phyloP scores from a whole-genome alignment of 352 stramenopile genomes.

The Aphanomyces stellatus region DNA sequence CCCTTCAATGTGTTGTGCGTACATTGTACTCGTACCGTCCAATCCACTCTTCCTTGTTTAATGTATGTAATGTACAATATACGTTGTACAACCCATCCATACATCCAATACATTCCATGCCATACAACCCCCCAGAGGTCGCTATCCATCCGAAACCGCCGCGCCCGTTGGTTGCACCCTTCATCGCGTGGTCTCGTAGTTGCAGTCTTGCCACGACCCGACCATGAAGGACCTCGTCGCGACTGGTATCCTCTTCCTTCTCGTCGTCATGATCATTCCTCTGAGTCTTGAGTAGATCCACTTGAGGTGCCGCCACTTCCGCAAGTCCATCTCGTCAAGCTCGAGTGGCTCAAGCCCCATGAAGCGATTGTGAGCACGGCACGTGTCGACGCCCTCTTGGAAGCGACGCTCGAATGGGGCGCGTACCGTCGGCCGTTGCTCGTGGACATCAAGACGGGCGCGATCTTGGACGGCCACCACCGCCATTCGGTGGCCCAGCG shows the following conservation, averaged over 20 bases:
- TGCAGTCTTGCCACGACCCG: too few relatives aligned
- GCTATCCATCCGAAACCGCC: too few relatives aligned
- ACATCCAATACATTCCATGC: too few relatives aligned
- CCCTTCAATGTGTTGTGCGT: too few relatives aligned
- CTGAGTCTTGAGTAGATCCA: neutral
- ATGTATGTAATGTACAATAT: too few relatives aligned
- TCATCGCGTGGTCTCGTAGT: too few relatives aligned
- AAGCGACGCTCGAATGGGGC: conserved; percentile 70
- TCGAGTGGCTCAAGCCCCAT: conserved; percentile 78
- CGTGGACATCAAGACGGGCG: conserved; percentile 64
- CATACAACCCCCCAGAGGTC: too few relatives aligned
- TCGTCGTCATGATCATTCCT: neutral
- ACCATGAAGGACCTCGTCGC: neutral
- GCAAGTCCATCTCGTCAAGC: conserved; percentile 71
- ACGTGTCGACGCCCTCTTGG: conserved; percentile 63
- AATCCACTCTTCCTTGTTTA: neutral
- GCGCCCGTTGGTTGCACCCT: too few relatives aligned
- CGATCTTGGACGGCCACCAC: conserved; percentile 79
- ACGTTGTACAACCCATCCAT: too few relatives aligned
- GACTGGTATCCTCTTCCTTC: neutral
- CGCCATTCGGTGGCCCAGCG: conserved; percentile 71
- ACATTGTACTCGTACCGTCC: too few relatives aligned
- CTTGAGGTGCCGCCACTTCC: neutral
- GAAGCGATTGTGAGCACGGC: conserved; percentile 77
- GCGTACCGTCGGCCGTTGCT: conserved; percentile 75